Evolutionary conservation across 2,329 filamentous ascomycete genomes (phyloP).

Genomic region (Pseudovirgaria hyperparasitica): DNA sequence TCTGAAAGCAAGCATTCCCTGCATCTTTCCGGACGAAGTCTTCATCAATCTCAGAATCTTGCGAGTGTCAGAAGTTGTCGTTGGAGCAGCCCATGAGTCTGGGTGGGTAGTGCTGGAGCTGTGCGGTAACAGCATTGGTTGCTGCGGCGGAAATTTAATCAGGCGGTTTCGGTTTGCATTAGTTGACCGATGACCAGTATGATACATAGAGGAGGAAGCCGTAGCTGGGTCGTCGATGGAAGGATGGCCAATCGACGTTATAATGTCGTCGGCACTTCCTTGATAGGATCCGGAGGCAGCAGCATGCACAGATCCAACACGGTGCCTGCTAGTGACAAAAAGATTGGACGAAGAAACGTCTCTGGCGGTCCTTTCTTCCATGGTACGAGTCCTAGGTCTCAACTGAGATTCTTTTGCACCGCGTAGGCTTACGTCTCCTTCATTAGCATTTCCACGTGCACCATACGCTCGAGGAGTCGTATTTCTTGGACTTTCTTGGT

Average conservation of each 20-base stretch:
- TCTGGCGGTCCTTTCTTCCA: constrained; percentile 31
- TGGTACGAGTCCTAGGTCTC: constrained; percentile 37
- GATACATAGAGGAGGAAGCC: constrained; percentile 14
- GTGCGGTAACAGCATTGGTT: not conserved
- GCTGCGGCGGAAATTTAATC: constrained; percentile 12
- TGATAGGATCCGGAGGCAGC: constrained; percentile 42
- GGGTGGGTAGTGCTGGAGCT: constrained; percentile 10
- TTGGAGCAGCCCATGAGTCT: constrained; percentile 23
- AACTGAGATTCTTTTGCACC: constrained; percentile 37
- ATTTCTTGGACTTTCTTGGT: constrained; percentile 9
- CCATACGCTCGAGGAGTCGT: constrained; percentile 15
- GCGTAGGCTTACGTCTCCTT: constrained; percentile 18
- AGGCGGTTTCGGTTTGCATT: constrained; percentile 18
- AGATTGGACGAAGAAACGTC: constrained; percentile 28
- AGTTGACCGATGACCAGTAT: too few relatives aligned
- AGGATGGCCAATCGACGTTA: constrained; percentile 28
- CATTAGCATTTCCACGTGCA: constrained; percentile 19
- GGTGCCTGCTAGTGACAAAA: constrained; percentile 41
- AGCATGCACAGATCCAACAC: constrained; percentile 60
- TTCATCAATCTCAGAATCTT: constrained; percentile 67
- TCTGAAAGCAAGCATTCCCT: constrained; percentile 63
- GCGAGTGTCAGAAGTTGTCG: constrained; percentile 53
- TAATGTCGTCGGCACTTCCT: constrained; percentile 25
- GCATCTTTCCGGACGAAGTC: constrained; percentile 65
- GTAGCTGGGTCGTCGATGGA: constrained; percentile 23